Conservation (phyloP, 495 filamentous ascomycete genomes). For the Podospora pseudocomata region DNA sequence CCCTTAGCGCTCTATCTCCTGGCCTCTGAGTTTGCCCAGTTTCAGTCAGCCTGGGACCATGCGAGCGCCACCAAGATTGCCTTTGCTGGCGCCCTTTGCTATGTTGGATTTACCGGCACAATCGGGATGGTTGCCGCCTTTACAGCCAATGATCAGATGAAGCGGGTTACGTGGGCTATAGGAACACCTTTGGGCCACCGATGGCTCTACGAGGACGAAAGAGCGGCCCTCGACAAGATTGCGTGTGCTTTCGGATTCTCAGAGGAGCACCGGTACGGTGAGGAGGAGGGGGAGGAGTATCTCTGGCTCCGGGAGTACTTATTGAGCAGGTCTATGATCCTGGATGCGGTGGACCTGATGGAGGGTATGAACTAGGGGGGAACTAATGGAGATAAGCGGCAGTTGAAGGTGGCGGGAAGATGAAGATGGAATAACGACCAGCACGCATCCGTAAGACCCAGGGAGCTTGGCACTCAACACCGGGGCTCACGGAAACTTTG, state of each 20-base stretch:
- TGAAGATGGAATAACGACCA: conserved; percentile 13
- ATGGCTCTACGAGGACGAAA: conserved; percentile 92
- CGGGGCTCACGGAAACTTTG: conserved; percentile 23
- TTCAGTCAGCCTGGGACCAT: conserved; percentile 69
- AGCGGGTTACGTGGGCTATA: conserved; percentile 78
- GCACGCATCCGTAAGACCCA: conserved; percentile 15
- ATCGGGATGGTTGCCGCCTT: conserved; percentile 80
- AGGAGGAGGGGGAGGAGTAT: conserved; percentile 90
- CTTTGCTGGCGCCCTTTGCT: conserved; percentile 76
- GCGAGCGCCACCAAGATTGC: conserved; percentile 68
- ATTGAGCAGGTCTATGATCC: conserved; percentile 74
- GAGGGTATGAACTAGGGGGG: conserved; percentile 71
- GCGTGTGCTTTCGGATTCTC: conserved; percentile 87
- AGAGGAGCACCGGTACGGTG: conserved; percentile 70
- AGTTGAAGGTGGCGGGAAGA: conserved; percentile 29
- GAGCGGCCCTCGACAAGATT: conserved; percentile 81
- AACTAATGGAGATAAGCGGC: conserved; percentile 1
- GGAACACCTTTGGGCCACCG: conserved; percentile 76
- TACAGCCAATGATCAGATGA: conserved; percentile 91
- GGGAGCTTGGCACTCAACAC: conserved; percentile 19
- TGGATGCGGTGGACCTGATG: conserved; percentile 85
- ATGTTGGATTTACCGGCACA: conserved; percentile 70
- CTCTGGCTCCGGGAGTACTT: conserved; percentile 76
- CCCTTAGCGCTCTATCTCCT: conserved; percentile 68
- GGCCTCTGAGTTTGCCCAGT: conserved; percentile 55